Conservation (phyloP, 1,284 basidiomycete genomes). For the Neolentinus lepideus region DNA sequence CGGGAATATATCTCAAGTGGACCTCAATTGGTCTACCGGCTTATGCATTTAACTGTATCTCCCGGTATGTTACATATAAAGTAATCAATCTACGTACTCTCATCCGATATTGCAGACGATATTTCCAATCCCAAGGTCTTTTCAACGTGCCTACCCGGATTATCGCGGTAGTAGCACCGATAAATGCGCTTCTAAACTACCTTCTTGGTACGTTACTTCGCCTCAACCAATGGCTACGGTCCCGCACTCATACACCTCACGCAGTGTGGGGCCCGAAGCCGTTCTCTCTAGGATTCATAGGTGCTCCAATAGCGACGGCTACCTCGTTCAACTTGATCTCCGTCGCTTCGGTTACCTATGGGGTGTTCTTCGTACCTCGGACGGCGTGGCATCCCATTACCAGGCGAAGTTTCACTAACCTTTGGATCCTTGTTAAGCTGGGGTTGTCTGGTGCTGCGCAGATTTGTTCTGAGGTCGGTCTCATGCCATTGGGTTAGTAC, state of each 20-base stretch:
- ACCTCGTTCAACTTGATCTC: conserved; percentile 85
- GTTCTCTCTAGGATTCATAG: conserved; percentile 84
- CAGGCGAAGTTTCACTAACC: conserved; percentile 55
- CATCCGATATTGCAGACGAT: conserved; percentile 45
- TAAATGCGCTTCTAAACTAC: conserved; percentile 83
- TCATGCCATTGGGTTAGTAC: conserved; percentile 34
- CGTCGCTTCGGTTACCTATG: conserved; percentile 64
- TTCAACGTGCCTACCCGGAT: conserved; percentile 87
- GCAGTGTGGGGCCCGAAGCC: conserved; percentile 78
- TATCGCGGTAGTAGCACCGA: conserved; percentile 77
- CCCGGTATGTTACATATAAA: conserved; percentile 35
- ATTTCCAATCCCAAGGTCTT: conserved; percentile 87
- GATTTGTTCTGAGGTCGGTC: conserved; percentile 8
- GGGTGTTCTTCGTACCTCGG: conserved; percentile 63
- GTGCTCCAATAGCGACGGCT: conserved; percentile 87
- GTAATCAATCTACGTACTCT: conserved; percentile 18
- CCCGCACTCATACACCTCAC: conserved; percentile 5
- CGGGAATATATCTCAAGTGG: conserved; percentile 73
- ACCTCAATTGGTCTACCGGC: conserved; percentile 83
- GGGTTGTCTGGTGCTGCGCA: conserved; percentile 72
- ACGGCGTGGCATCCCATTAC: conserved; percentile 85
- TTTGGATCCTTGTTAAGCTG: conserved; percentile 68
- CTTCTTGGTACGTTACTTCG: conserved; percentile 50
- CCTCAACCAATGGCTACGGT: neutral
- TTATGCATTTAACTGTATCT: conserved; percentile 73